Percentiles rank a stretch among this genome's conserved stretches.
These are phyloP conservation scores for Moniliophthora roreri DNA, from an alignment of 1,284 basidiomycete genomes.

Conservation along the genomic window DNA sequence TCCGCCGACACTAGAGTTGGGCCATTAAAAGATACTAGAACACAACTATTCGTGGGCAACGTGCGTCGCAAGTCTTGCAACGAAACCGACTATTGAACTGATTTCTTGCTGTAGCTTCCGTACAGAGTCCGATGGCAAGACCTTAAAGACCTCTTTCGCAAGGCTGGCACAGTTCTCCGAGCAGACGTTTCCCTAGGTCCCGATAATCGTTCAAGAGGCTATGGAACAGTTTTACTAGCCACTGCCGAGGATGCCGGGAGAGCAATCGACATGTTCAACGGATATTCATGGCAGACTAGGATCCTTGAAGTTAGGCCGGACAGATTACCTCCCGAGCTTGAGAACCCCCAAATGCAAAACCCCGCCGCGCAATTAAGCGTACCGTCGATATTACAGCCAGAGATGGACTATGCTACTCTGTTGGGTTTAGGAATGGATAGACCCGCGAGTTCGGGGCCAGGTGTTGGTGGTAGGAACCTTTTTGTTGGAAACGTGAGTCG, in stretches of 20 bases:
- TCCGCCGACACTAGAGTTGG: slow-evolving; percentile 45
- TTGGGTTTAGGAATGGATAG: slow-evolving; percentile 20
- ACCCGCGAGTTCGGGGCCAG: slow-evolving; percentile 20
- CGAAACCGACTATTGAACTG: background rate
- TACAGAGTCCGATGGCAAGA: slow-evolving; percentile 99
- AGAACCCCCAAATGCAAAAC: slow-evolving; percentile 23
- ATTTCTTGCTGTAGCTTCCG: slow-evolving; percentile 59
- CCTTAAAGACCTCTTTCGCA: slow-evolving; percentile 94
- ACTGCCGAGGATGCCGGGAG: slow-evolving; percentile 90
- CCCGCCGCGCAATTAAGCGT: slow-evolving; percentile 12
- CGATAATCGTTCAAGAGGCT: slow-evolving; percentile 90
- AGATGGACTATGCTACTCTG: slow-evolving; percentile 25
- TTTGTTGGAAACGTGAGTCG: slow-evolving; percentile 68
- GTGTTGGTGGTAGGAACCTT: slow-evolving; percentile 50
- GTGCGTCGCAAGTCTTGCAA: slow-evolving; percentile 42
- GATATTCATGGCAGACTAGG: slow-evolving; percentile 91
- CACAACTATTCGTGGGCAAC: slow-evolving; percentile 89
- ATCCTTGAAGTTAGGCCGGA: slow-evolving; percentile 87
- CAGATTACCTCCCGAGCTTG: slow-evolving; percentile 61
- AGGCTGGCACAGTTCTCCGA: slow-evolving; percentile 91
- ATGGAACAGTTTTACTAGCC: slow-evolving; percentile 91
- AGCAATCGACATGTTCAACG: slow-evolving; percentile 89
- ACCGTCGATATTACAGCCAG: slow-evolving; percentile 4
- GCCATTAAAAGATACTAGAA: slow-evolving; percentile 77
- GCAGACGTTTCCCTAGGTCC: slow-evolving; percentile 93